phyloP scores from a whole-genome alignment of 306 rosid species.

The Medicago ruthenica region DNA sequence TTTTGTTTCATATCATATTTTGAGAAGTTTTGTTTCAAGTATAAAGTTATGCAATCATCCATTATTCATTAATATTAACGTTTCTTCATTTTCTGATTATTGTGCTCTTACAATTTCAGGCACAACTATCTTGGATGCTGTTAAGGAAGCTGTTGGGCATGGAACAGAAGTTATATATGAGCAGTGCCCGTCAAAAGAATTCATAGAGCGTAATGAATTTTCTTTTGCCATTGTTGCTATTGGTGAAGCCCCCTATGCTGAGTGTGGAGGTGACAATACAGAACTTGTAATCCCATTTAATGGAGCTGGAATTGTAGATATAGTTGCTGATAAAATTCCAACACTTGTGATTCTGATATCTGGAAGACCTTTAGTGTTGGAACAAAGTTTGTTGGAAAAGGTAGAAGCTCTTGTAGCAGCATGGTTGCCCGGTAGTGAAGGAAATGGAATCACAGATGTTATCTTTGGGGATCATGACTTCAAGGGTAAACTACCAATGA shows the following conservation, averaged over 20 bases:
- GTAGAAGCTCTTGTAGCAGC: constrained; percentile 76
- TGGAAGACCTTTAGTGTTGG: constrained; percentile 79
- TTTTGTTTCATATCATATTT: not conserved
- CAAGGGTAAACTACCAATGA: constrained; percentile 68
- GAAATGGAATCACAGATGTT: constrained; percentile 74
- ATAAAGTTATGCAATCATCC: too few relatives aligned
- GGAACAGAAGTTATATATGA: constrained; percentile 63
- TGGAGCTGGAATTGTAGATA: constrained; percentile 58
- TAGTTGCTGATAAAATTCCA: constrained; percentile 68
- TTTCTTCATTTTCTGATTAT: not conserved
- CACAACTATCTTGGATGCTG: constrained; percentile 79
- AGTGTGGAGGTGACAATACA: constrained; percentile 66
- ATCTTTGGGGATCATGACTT: constrained; percentile 79
- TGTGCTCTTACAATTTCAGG: constrained; percentile 48
- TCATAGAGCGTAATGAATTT: constrained; percentile 54
- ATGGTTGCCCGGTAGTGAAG: constrained; percentile 91
- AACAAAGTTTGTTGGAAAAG: constrained; percentile 61
- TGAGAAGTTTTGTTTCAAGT: not conserved
- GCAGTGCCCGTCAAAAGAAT: constrained; percentile 54
- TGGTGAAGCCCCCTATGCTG: constrained; percentile 82
- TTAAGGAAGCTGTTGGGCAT: constrained; percentile 63
- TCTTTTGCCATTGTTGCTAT: constrained; percentile 72
- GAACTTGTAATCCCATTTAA: constrained; percentile 62
- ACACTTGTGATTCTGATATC: constrained; percentile 77
- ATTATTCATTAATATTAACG: too few relatives aligned